Evolutionary conservation across 257 asterid genomes (phyloP).

Genomic region (Solanum lycopersicoides): DNA sequence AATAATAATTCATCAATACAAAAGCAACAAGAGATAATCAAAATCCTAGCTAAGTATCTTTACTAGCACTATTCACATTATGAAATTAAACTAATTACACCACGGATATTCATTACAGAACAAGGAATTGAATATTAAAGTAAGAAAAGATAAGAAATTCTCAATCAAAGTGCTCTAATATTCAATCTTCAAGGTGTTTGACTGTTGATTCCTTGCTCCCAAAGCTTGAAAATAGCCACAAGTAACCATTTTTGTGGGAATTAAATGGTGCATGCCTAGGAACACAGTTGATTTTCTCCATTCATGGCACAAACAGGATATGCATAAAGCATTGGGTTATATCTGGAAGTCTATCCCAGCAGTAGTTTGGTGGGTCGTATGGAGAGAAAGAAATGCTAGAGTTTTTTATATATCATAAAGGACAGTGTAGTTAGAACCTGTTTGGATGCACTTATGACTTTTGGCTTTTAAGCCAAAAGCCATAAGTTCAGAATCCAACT

Average conservation of each 20-base stretch:
- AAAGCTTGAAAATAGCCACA: background rate
- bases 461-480: background rate
- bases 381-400: background rate
- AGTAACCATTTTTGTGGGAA: background rate
- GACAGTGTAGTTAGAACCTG: background rate
- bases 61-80: background rate
- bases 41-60: background rate
- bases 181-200: background rate
- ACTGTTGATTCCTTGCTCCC: background rate
- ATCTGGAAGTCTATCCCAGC: background rate
- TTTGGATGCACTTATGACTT: background rate
- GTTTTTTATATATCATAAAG: background rate
- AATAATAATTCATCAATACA: background rate
- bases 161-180: background rate
- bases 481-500: background rate
- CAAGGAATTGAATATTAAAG: background rate
- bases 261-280: background rate
- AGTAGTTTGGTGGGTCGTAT: background rate
- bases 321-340: background rate
- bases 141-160: background rate
- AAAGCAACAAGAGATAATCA: background rate
- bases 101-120: background rate
- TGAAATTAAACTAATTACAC: background rate
- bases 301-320: background rate
- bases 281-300: background rate